Conservation (phyloP, 2,329 filamentous ascomycete genomes). For the Emmonsiellopsis sp. region DNA sequence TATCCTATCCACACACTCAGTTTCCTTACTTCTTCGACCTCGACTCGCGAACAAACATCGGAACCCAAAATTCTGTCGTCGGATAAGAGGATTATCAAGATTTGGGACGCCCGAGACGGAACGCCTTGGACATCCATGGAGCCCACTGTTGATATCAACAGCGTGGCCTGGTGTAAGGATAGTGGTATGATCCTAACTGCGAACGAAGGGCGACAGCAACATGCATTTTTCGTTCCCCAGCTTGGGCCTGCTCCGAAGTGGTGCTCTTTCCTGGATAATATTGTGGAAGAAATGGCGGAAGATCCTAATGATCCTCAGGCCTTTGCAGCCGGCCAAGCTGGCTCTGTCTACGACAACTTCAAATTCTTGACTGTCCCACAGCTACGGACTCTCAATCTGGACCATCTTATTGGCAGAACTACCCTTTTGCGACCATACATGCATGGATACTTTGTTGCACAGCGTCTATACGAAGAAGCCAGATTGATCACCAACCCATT, state of each 20-base stretch:
- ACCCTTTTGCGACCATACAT: slow-evolving; percentile 90
- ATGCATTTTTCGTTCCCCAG: slow-evolving; percentile 90
- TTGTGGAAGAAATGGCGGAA: slow-evolving; percentile 98
- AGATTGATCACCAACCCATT: slow-evolving; percentile 88
- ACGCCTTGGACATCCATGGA: slow-evolving; percentile 93
- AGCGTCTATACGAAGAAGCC: slow-evolving; percentile 91
- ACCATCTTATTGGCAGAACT: slow-evolving; percentile 82
- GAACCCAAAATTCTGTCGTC: slow-evolving; percentile 75
- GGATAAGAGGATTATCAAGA: slow-evolving; percentile 93
- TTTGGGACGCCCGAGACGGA: slow-evolving; percentile 79
- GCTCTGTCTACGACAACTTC: slow-evolving; percentile 95
- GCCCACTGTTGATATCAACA: slow-evolving; percentile 87
- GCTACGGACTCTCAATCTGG: slow-evolving; percentile 72
- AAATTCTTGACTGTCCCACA: slow-evolving; percentile 92
- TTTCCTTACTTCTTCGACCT: slow-evolving; percentile 55
- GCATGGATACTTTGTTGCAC: slow-evolving; percentile 97
- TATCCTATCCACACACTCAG: slow-evolving; percentile 80
- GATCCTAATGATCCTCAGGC: slow-evolving; percentile 54
- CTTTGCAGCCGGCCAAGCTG: slow-evolving; percentile 36
- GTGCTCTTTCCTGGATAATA: slow-evolving; percentile 94
- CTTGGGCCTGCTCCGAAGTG: slow-evolving; percentile 87
- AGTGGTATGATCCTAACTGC: slow-evolving; percentile 93
- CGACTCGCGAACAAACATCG: slow-evolving; percentile 58
- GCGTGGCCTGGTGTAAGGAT: slow-evolving; percentile 84
- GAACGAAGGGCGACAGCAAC: slow-evolving; percentile 91